Percentiles rank a stretch among this genome's conserved stretches.
These are phyloP conservation scores for Neurospora sp. DNA, from an alignment of 495 filamentous ascomycete genomes.

Conservation along the genomic window DNA sequence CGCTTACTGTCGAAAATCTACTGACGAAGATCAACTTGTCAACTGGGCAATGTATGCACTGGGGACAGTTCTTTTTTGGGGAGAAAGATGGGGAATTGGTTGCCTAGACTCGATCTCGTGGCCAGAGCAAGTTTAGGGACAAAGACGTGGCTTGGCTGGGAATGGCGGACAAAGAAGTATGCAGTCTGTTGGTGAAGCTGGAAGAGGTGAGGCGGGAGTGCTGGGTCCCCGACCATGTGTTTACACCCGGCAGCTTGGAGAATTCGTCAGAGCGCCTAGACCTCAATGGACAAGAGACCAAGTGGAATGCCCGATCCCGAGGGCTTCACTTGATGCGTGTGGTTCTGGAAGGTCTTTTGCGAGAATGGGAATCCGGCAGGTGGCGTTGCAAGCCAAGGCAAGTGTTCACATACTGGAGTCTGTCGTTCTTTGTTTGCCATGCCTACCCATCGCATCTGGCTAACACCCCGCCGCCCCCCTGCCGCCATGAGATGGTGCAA, in stretches of 20 bases:
- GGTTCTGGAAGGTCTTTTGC: neutral
- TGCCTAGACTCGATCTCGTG: neutral
- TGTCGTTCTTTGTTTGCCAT: neutral
- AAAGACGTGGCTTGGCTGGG: neutral
- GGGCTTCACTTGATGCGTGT: neutral
- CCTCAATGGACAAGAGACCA: neutral
- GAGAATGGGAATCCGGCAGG: neutral
- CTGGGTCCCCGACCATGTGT: neutral
- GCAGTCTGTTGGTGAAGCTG: neutral
- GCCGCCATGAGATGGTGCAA: neutral
- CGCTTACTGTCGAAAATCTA: neutral
- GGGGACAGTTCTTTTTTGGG: neutral
- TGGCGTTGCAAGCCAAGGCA: neutral
- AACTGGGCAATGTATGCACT: neutral
- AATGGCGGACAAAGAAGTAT: neutral
- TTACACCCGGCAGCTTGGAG: neutral
- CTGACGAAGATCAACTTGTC: neutral
- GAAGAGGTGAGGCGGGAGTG: neutral
- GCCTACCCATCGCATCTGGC: neutral
- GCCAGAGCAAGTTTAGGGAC: neutral
- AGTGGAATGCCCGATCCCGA: neutral
- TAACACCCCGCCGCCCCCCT: neutral
- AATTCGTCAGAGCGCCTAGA: neutral
- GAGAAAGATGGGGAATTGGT: neutral
- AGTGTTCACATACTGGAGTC: neutral